Conservation (phyloP, 2,329 filamentous ascomycete genomes). For the Parastagonospora avenae region DNA sequence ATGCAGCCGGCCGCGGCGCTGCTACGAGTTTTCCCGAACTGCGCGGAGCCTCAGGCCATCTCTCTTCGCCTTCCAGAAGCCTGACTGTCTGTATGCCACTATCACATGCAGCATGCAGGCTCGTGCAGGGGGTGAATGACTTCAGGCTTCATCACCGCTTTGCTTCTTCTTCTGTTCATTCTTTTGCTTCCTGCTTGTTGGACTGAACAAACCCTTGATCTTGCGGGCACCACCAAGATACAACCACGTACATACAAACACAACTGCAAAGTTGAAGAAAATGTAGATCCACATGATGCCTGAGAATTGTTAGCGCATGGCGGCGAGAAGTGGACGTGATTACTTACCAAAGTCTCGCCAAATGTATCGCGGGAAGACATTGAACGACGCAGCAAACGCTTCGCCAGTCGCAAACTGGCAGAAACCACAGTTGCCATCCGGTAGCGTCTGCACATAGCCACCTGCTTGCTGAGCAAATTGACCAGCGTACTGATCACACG, state of each 20-base stretch:
- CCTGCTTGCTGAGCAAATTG: slow-evolving; percentile 59
- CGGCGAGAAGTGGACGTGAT: neutral
- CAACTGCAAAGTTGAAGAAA: slow-evolving; percentile 65
- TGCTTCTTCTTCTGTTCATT: slow-evolving; percentile 33
- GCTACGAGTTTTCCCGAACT: slow-evolving; percentile 32
- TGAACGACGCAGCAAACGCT: slow-evolving; percentile 62
- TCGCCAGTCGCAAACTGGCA: slow-evolving; percentile 68
- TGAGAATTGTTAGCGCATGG: slow-evolving; percentile 11
- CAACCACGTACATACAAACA: slow-evolving; percentile 61
- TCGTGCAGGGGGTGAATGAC: too few relatives aligned
- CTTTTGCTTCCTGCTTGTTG: slow-evolving; percentile 39
- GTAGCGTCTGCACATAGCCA: slow-evolving; percentile 65
- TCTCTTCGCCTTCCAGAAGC: too few relatives aligned
- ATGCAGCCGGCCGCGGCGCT: slow-evolving; percentile 31
- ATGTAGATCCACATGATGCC: slow-evolving; percentile 58
- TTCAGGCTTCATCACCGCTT: slow-evolving; percentile 27
- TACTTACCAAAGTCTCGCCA: slow-evolving; percentile 71
- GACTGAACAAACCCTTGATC: slow-evolving; percentile 43
- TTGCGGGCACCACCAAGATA: slow-evolving; percentile 54
- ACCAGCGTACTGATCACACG: slow-evolving; percentile 65
- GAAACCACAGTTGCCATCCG: slow-evolving; percentile 64
- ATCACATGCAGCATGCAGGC: too few relatives aligned
- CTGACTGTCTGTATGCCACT: too few relatives aligned
- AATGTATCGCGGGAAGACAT: slow-evolving; percentile 64
- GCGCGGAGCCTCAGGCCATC: neutral